phyloP scores from a whole-genome alignment of 768 basidiomycete genomes.

The Clathrus columnatus region DNA sequence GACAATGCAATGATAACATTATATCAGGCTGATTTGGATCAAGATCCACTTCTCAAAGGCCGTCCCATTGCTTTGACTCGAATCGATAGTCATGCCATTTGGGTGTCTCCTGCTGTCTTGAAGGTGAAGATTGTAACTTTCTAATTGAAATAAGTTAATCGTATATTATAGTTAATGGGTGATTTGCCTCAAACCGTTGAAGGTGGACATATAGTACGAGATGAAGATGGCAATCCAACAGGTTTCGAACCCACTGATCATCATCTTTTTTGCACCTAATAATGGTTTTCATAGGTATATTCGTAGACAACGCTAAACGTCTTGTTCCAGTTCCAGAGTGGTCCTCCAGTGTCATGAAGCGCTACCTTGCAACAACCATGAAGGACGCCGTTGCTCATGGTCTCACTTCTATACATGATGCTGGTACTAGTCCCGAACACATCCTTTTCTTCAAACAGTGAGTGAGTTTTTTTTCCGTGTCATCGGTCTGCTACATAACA shows the following conservation, averaged over 20 bases:
- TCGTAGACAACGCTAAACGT: conserved; percentile 82
- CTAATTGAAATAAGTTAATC: not conserved
- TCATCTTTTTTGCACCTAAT: conserved; percentile 6
- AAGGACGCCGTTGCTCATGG: conserved; percentile 68
- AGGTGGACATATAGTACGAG: conserved; percentile 71
- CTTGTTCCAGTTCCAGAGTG: conserved; percentile 62
- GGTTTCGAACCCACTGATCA: conserved; percentile 34
- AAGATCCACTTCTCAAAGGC: conserved; percentile 55
- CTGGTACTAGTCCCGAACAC: conserved; percentile 38
- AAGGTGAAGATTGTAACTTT: conserved; percentile 16
- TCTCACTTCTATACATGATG: conserved; percentile 84
- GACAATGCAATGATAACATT: not conserved
- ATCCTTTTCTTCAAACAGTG: conserved; percentile 63
- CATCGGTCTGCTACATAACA: not conserved
- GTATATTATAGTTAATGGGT: conserved; percentile 29
- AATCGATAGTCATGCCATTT: conserved; percentile 78
- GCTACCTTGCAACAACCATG: conserved; percentile 57
- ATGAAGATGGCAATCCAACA: conserved; percentile 54
- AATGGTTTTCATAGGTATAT: conserved; percentile 42
- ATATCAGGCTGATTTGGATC: conserved; percentile 59
- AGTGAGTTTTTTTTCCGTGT: conserved; percentile 15
- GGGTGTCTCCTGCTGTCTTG: conserved; percentile 75
- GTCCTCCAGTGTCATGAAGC: conserved; percentile 44
- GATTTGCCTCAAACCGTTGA: conserved; percentile 53
- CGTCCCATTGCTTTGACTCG: conserved; percentile 67